Base-by-base conservation (phyloP, 2,329 filamentous ascomycete species). In the Periconia macrospinosa region DNA sequence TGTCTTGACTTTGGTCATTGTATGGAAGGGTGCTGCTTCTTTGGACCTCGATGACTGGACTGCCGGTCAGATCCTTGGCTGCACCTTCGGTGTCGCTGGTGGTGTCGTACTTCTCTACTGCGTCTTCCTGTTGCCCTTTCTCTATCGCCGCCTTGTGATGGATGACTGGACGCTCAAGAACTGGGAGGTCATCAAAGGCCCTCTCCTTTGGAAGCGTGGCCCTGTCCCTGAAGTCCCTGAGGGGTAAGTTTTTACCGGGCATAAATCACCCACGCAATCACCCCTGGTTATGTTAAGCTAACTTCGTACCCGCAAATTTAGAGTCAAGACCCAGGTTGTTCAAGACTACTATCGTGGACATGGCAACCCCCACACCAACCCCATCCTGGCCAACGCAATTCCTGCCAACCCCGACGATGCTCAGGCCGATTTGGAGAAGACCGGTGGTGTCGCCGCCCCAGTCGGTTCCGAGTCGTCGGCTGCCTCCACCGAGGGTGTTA, bases 111-210 rank as follows among this genome's bases (percentile, higher is more conserved):
- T 81, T 5, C 62, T 87, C 13, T 70, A 83, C 54, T 67, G 66
- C 50, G 52, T 81, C 55, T 85, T 85, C 70, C 79, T 87, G 54
- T 76, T 86, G 17, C 84, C 84, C 2, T 87, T 81, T 75, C 65
- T 87, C 53, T 81, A 86, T 68, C 78, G 81, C 52, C 76, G 81
- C 43, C 76, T 89, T 60, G 72, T 87, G 70, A 73, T 80, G 71
- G 78, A 86, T 58, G 84, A 89, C 73, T 82, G 84, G 81, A 72
- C 83, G 63, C 73, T 89, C 54, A 79, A 79, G 57, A 71, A 77
- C 69, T 86, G 77, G 67, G 77, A 86, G 55, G 74, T 86, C 52
- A 60, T 79, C 54, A 68, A 78, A 15, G 84, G 84, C 0, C 83
- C 81, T 23, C 67, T 85, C 0, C 77, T 86, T 8, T 50, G 47